phyloP scores from a whole-genome alignment of 2,329 filamentous ascomycete species.

The Botrytis hyacinthi region DNA sequence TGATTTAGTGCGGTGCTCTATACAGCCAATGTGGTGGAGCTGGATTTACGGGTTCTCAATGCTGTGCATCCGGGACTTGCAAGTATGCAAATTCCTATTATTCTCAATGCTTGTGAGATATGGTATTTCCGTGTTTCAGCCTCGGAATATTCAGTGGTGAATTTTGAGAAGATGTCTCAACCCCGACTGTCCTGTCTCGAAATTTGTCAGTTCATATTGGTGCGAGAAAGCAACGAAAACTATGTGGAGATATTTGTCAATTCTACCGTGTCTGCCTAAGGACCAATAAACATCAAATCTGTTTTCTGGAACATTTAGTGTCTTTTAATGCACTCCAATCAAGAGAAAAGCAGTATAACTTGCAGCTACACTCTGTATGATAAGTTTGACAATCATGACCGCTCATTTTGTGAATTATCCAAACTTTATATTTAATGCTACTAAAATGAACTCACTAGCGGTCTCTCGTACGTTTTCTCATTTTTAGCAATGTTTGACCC shows the following conservation, averaged over 20 bases:
- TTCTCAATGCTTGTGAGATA: conserved; percentile 21
- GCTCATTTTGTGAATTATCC: too few species aligned
- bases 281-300: neutral
- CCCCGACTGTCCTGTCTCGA: neutral
- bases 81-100: conserved; percentile 13
- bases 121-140: neutral
- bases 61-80: conserved; percentile 17
- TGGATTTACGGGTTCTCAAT: conserved; percentile 11
- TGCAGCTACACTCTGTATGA: too few species aligned
- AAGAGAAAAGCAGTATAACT: neutral
- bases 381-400: neutral
- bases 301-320: neutral
- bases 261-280: neutral
- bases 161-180: neutral
- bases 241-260: neutral
- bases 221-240: neutral
- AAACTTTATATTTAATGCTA: neutral
- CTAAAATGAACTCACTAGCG: neutral
- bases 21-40: conserved; percentile 20
- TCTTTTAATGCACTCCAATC: too few species aligned
- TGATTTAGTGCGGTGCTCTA: conserved; percentile 6
- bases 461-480: neutral
- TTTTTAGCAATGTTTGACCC: neutral
- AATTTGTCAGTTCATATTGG: neutral
- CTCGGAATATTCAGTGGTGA: neutral